Percentiles rank a stretch among this genome's conserved stretches.
Evolutionary conservation across 805 yeast genomes (phyloP).

Genomic region (Candida loeiensis): DNA sequence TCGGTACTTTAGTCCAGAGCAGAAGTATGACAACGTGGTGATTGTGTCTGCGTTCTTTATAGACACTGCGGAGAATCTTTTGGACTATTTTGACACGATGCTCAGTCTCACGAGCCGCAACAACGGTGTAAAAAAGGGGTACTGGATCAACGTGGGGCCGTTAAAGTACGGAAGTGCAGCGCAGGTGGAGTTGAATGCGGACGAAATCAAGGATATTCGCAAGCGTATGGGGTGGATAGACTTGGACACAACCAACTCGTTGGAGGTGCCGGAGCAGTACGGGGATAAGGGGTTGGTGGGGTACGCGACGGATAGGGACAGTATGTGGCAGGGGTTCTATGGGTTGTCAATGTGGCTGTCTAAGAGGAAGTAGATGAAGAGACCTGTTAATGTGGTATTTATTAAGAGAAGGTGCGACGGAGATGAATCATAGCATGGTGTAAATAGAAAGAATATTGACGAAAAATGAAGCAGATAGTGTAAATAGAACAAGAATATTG

Average conservation of each 20-base stretch:
- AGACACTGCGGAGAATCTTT: conserved; percentile 86
- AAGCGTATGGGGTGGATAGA: conserved; percentile 60
- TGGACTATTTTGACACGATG: conserved; percentile 71
- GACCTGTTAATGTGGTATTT: background rate
- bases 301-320: conserved; percentile 60
- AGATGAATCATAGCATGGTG: no score
- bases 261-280: conserved; percentile 9
- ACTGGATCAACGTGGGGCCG: conserved; percentile 93
- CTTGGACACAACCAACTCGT: conserved; percentile 13
- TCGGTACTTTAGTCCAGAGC: conserved; percentile 40
- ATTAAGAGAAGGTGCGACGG: no score
- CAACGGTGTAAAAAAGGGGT: conserved; percentile 38
- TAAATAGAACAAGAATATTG: no score
- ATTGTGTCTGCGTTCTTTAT: conserved; percentile 73
- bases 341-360: conserved; percentile 61
- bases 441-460: no score
- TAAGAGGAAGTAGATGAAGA: conserved; percentile 20
- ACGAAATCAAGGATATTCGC: conserved; percentile 61
- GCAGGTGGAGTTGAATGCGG: conserved; percentile 64
- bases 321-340: conserved; percentile 77
- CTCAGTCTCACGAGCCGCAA: conserved; percentile 37
- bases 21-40: conserved; percentile 44
- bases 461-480: no score
- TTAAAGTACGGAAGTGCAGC: conserved; percentile 88
- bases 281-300: conserved; percentile 43